Evolutionary conservation across 805 yeast species (phyloP), one percentile per base, ranked within the genome.

Genomic region (Ogataea chonburiensis): DNA sequence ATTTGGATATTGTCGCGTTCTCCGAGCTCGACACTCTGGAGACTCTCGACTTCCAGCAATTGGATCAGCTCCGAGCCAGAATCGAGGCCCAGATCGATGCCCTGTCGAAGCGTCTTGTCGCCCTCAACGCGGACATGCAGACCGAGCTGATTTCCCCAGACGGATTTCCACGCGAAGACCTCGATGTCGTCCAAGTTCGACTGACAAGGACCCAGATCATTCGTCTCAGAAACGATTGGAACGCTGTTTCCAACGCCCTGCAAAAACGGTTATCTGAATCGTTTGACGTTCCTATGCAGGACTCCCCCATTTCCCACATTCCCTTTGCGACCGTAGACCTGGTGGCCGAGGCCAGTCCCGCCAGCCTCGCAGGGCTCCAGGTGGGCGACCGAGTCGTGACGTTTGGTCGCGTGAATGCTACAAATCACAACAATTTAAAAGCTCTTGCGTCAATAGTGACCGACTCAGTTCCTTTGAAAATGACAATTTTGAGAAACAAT

Each of bases 121-220:
- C 61, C 39, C 37, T 24, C 7, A 31, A 46, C 9, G 53, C 50
- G 1, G 79, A 74, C 46, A 79, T 86, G 86, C 58, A 70, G 16
- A 79, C 89, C 1, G 67, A 78, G 0, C 59, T 91, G 40, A 60
- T 85, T 2, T 75, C 82, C 0, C 40, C 51, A 0, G 95, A 91
- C 52, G 96, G 97, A 14, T 91, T 75, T 50, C 98, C 98, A 1
- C 64, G 97, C 27, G 58, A 67, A 12, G 97, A 91, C 53, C 70
- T 91, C 17, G 95, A 91, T 51, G 83, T 91, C 4, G 76, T 87
- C 2, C 73, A 72, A 34, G 67, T 87, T 9, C 64, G 95, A 35
- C 56, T 73, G 7, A 54, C 79, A 1, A 64, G 96, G 40, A 72
- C 78, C 7, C 73, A 72, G 50, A 76, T 89, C 20, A 77, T 83